Base-by-base conservation (phyloP, 257 asterid genomes). In the Phtheirospermum japonicum region DNA sequence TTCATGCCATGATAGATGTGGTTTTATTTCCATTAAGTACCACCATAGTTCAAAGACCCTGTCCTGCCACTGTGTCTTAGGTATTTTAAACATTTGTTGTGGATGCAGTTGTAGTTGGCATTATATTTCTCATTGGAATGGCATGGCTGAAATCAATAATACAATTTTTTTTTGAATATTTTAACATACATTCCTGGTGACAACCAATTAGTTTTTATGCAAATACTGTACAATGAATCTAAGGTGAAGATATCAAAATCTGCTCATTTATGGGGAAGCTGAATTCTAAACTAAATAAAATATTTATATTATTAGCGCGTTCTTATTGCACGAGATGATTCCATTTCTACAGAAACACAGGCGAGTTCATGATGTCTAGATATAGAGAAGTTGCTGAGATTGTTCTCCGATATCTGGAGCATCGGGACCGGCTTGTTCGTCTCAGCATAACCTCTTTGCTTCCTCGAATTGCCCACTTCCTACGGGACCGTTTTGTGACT, bases 351-450 rank as follows among this genome's bases (percentile, higher is more conserved):
- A 93, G 99, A 87, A 93, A 93, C 59, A 89, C 99, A 0, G 99
- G 99, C 6, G 99, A 93, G 77, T 93, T 93, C 82, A 93, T 93
- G 99, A 93, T 93, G 97, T 93, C 96, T 63, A 83, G 97, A 76
- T 93, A 93, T 66, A 83, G 99, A 79, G 99, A 93, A 79, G 99
- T 93, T 60, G 97, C 99, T 57, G 99, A 93, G 56, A 93, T 93
- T 79, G 97, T 93, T 65, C 92, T 93, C 43, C 86, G 95, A 67
- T 93, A 93, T 85, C 79, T 93, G 71, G 97, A 93, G 82, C 92
- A 89, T 73, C 84, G 94, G 61, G 99, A 93, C 75, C 80, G 95
- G 66, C 94, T 93, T 71, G 99, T 93, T 81, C 99, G 99, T 57
- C 94, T 89, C 71, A 93, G 99, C 88, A 93, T 93, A 75, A 93